phyloP scores from a whole-genome alignment of 371 early-diverging fungal genomes.

The Rhizopus arrhizus region DNA sequence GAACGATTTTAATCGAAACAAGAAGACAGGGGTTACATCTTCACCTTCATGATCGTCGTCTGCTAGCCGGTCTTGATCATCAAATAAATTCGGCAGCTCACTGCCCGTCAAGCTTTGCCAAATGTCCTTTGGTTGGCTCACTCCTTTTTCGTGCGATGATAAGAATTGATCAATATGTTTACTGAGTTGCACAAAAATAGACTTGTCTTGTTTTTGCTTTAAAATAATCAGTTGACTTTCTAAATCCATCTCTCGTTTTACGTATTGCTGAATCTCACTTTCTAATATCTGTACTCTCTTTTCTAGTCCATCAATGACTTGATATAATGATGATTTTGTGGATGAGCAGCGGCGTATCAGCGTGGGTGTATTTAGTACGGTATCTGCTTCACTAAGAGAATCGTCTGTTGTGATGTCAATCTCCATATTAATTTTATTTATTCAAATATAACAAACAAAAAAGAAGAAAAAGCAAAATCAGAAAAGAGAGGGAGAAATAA shows the following conservation, averaged over 20 bases:
- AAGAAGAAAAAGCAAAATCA: background rate
- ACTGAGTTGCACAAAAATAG: constrained; percentile 3
- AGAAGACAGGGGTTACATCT: background rate
- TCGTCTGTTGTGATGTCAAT: constrained; percentile 3
- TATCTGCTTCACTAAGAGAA: constrained; percentile 15
- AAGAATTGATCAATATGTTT: constrained; percentile 17
- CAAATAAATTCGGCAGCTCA: constrained; percentile 14
- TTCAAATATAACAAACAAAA: background rate
- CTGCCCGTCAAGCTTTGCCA: constrained; percentile 7
- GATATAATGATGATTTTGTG: constrained; percentile 1
- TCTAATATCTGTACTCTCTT: constrained; percentile 18
- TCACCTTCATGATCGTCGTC: background rate
- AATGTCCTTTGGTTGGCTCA: background rate
- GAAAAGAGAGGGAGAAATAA: constrained; percentile 2
- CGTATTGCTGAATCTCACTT: constrained; percentile 4
- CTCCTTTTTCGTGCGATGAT: background rate
- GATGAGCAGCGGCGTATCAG: constrained; percentile 9
- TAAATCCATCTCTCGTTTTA: constrained; percentile 12
- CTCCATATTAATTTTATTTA: background rate
- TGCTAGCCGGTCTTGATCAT: background rate
- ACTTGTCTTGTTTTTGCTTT: constrained; percentile 13
- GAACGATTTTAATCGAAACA: constrained; percentile 12
- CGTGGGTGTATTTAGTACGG: constrained; percentile 17
- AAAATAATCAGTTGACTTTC: constrained; percentile 14
- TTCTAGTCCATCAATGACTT: constrained; percentile 8